Evolutionary conservation across 2,329 filamentous ascomycete genomes (phyloP).

Genomic region (Daldinia eschscholtzii): DNA sequence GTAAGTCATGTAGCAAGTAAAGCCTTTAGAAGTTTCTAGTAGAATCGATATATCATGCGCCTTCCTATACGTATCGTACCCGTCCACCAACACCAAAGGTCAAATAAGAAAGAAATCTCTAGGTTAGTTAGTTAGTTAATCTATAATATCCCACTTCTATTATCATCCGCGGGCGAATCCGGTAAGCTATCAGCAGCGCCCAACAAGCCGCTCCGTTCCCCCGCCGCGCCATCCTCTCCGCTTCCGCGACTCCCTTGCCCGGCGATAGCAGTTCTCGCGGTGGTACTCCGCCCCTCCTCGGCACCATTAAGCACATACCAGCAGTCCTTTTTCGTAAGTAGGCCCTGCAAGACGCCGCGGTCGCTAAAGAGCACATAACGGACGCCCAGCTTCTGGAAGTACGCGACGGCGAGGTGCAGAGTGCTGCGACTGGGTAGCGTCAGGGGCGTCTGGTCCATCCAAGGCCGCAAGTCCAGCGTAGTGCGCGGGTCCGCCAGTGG

Average conservation of each 20-base stretch:
- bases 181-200: conserved; percentile 21
- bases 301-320: conserved; percentile 91
- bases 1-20: neutral
- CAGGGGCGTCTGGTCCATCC: conserved; percentile 99
- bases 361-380: conserved; percentile 91
- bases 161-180: conserved; percentile 37
- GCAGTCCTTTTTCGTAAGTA: conserved; percentile 97
- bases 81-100: neutral
- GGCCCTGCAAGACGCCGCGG: conserved; percentile 81
- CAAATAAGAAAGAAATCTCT: neutral
- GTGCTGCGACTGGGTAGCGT: conserved; percentile 82
- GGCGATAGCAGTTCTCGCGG: conserved; percentile 42
- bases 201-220: conserved; percentile 43
- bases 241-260: conserved; percentile 56
- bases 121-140: neutral
- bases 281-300: conserved; percentile 65
- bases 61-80: neutral
- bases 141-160: conserved; percentile 47
- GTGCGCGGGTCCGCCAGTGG: conserved; percentile 81
- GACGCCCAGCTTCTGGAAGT: conserved; percentile 95
- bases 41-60: conserved; percentile 11
- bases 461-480: conserved; percentile 89
- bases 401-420: conserved; percentile 86
- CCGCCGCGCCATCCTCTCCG: conserved; percentile 11
- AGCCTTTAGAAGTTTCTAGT: conserved; percentile 5